Base-by-base conservation (phyloP, 78 protist species). In the Cavenderia fasciculata region DNA sequence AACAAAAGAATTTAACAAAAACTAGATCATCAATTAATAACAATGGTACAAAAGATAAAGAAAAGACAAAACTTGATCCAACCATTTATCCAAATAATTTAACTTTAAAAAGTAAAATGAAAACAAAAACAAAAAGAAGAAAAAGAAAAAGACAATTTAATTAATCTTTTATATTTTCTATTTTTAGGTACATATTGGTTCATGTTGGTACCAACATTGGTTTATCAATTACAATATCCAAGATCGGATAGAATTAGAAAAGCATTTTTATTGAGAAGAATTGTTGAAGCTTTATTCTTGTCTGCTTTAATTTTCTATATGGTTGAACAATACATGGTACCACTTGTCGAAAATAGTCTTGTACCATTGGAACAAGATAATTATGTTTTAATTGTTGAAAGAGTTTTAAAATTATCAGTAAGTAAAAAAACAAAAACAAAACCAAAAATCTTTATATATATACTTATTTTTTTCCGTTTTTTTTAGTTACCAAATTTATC, bases 151-250 rank as follows among this genome's bases (percentile, higher is more conserved):
- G n/a, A n/a, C n/a, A n/a, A 61, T n/a, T 51, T 6, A 2, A 7
- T 74, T 29, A 8, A 43, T 49, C 25, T 27, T 23, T 11, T 18
- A 21, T 25, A 43, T 11, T 33, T 10, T 56, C n/a, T n/a, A n/a
- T n/a, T n/a, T 18, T 4, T 25, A 78, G 86, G 31, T 36, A 44
- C 68, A 12, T 87, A 87, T 57, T 72, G 85, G 85, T 69, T 66
- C 66, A 49, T 93, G 94, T 62, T 78, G 4, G 74, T 69, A 0
- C 94, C 94, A 59, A 78, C 94, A 1, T 49, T 78, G 18, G 84
- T 78, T 14, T 90, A 90, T 56, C 88, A 79, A 38, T 71, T 61
- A 4, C 19, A 27, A 3, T 90, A 90, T 68, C 94, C 94, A 62
- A 62, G 94, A 44, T 82, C 94, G 1, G 65, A 38, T 52, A 33